A percentile compares a stretch with the other conserved stretches of the same genome.
These are phyloP conservation scores for Ceratocystis cubensis DNA, from an alignment of 2,329 filamentous ascomycete genomes.

Conservation along the genomic window DNA sequence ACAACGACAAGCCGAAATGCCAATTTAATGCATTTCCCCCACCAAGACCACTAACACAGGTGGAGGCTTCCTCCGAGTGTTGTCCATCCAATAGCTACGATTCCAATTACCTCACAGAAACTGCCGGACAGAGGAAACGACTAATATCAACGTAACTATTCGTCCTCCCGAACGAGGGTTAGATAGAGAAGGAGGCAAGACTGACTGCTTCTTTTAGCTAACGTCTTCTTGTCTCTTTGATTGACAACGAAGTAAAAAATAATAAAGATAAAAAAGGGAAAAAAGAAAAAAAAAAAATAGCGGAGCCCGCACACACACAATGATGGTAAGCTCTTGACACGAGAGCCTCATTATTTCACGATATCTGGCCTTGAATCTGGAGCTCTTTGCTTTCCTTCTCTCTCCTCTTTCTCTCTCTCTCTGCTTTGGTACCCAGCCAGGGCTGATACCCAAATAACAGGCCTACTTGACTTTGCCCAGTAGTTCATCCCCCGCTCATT, in stretches of 20 bases:
- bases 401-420: background rate
- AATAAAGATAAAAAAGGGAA: background rate
- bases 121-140: background rate
- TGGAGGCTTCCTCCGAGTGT: background rate
- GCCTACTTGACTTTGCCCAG: background rate
- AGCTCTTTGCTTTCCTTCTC: background rate
- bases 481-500: background rate
- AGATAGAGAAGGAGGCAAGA: background rate
- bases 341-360: background rate
- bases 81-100: background rate
- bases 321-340: background rate
- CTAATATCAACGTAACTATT: slow-evolving; percentile 7
- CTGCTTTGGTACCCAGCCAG: background rate
- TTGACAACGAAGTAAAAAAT: no score
- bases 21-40: background rate
- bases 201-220: slow-evolving; percentile 1
- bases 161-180: background rate
- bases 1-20: background rate
- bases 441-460: background rate
- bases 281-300: background rate
- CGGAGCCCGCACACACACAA: background rate
- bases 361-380: background rate
- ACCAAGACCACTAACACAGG: background rate
- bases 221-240: background rate
- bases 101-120: slow-evolving; percentile 11